These are phyloP conservation scores for Acephala macrosclerotiorum DNA, from an alignment of 2,329 filamentous ascomycete genomes.

Conservation along the genomic window DNA sequence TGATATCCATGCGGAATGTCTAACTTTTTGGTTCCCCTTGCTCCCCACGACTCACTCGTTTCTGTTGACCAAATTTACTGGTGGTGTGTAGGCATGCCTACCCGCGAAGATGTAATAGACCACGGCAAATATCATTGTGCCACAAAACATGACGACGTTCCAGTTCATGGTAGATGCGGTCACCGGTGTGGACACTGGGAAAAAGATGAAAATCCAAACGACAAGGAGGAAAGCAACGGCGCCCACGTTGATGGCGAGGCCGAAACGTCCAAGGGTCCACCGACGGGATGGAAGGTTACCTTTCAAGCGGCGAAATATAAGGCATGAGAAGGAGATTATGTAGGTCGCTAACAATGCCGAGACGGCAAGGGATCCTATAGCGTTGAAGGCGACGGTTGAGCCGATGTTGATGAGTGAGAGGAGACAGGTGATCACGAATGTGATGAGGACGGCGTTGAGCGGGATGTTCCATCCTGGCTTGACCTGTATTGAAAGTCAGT, in stretches of 20 bases:
- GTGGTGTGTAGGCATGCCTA: slow-evolving; percentile 41
- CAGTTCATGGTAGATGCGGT: slow-evolving; percentile 55
- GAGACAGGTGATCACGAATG: slow-evolving; percentile 32
- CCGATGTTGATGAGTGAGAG: slow-evolving; percentile 55
- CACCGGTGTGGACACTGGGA: slow-evolving; percentile 49
- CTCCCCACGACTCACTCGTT: too few species aligned
- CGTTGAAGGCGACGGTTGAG: slow-evolving; percentile 58
- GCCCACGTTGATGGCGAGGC: slow-evolving; percentile 50
- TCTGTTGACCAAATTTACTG: slow-evolving; percentile 27
- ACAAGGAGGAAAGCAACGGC: slow-evolving; percentile 52
- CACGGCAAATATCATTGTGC: slow-evolving; percentile 29
- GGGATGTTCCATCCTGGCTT: slow-evolving; percentile 49
- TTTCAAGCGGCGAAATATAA: slow-evolving; percentile 50
- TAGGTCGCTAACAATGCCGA: slow-evolving; percentile 58
- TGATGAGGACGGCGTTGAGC: slow-evolving; percentile 44
- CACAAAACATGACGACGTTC: slow-evolving; percentile 30
- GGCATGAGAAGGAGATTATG: slow-evolving; percentile 52
- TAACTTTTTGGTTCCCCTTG: too few species aligned
- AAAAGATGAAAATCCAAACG: slow-evolving; percentile 56
- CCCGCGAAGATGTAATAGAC: slow-evolving; percentile 43
- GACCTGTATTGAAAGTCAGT: slow-evolving; percentile 49
- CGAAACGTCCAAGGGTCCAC: slow-evolving; percentile 51
- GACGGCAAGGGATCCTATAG: slow-evolving; percentile 58
- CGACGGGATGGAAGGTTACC: slow-evolving; percentile 37
- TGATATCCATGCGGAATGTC: too few species aligned